Base-by-base conservation (phyloP, 2,329 filamentous ascomycete genomes). In the Acarospora socialis region DNA sequence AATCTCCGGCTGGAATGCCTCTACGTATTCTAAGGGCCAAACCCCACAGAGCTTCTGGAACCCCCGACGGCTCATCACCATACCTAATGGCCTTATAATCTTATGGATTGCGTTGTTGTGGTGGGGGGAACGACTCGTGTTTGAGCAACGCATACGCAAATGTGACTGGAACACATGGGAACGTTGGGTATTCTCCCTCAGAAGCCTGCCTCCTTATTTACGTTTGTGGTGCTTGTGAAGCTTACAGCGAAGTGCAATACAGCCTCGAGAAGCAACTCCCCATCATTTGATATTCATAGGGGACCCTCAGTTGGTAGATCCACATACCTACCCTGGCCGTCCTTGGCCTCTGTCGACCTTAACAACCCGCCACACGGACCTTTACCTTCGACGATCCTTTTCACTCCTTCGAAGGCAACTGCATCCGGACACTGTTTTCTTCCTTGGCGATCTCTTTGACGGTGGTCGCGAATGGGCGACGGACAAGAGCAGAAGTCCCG, bases 401-500 rank as follows among this genome's bases (percentile, higher is more conserved):
- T 69, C 65, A n/a, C 68, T 77, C 32, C 67, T 95, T 36, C 83
- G 93, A 48, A 60, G 68, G 12, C 60, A 71, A 12, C 63, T 95
- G 9, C 70, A 71, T n/a, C 90, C 90, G 0, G 83, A 94, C 50
- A 86, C 81, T 10, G 64, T 92, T 1, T 72, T 94, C 50, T 95
- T 98, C 50, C 63, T 98, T 0, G 90, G 90, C 5, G 90, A 98
- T 50, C 61, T 98, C 1, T 94, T 98, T 47, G 90, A 98, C 50
- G 90, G 90, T 3, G 90, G 90, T 6, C 71, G 90, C 43, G 90
- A 98, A 61, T 98, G 90, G 90, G 79, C 77, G 43, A 87, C 86
- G 8, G 60, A 56, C 2, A 64, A 64, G 15, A 77, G 70, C 36
- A 30, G 41, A 10, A 68, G 62, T 32, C 65, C 81, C 1, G 72